Conservation (phyloP, 345 rosid genomes). For the Brassica rapa region DNA sequence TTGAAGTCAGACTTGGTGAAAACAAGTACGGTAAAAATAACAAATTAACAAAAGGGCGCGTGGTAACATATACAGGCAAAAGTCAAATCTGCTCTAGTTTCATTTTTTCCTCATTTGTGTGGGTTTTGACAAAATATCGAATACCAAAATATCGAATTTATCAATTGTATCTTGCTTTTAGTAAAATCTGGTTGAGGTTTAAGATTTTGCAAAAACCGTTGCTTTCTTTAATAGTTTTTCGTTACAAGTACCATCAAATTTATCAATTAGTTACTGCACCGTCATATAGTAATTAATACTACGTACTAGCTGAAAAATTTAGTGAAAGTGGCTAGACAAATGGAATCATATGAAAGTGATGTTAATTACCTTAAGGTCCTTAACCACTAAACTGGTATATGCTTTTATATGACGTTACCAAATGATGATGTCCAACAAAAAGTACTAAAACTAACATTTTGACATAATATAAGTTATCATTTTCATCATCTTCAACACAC, state of each 20-base stretch:
- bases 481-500: neutral
- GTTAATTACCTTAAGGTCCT: neutral
- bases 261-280: slow-evolving; percentile 12
- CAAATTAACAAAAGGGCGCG: slow-evolving; percentile 3
- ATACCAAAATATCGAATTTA: slow-evolving; percentile 49
- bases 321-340: slow-evolving; percentile 6
- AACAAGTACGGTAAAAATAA: neutral
- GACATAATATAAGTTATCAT: neutral
- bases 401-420: neutral
- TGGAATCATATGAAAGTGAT: slow-evolving; percentile 7
- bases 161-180: slow-evolving; percentile 43
- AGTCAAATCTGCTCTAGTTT: slow-evolving; percentile 41
- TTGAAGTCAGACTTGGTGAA: no score
- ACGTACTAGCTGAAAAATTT: neutral
- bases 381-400: neutral
- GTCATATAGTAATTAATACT: slow-evolving; percentile 13
- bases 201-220: neutral
- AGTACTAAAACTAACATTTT: neutral
- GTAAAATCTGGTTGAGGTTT: slow-evolving; percentile 12
- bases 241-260: slow-evolving; percentile 18
- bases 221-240: slow-evolving; percentile 5
- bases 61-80: no score
- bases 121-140: slow-evolving; percentile 45
- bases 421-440: neutral
- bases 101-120: slow-evolving; percentile 30